phyloP scores from a whole-genome alignment of 352 stramenopile species.

The Phytophthora sp. region DNA sequence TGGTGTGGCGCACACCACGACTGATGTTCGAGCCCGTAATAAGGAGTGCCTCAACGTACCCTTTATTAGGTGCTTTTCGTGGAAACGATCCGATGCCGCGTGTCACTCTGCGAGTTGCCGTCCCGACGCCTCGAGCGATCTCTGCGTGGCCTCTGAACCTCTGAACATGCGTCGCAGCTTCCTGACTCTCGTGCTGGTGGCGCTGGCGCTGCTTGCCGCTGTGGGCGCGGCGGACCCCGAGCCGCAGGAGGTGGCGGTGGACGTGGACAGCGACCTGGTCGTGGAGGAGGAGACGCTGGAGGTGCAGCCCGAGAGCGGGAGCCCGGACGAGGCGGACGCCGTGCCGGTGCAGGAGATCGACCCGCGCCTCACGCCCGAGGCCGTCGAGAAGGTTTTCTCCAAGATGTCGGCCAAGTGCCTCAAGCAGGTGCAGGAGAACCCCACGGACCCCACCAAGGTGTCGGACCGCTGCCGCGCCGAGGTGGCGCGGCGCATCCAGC shows the following conservation, averaged over 20 bases:
- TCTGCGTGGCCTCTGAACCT: neutral
- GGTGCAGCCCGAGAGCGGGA: slow-evolving; percentile 22
- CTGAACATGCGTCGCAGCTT: slow-evolving; percentile 50
- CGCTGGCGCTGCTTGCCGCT: slow-evolving; percentile 45
- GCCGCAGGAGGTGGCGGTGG: slow-evolving; percentile 38
- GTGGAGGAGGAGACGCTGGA: slow-evolving; percentile 56
- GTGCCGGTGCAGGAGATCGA: slow-evolving; percentile 34
- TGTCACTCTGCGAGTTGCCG: slow-evolving; percentile 33
- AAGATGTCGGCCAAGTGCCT: slow-evolving; percentile 80
- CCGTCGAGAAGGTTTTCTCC: slow-evolving; percentile 70
- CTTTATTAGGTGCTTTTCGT: slow-evolving; percentile 3
- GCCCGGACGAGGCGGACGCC: slow-evolving; percentile 10
- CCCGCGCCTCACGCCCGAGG: slow-evolving; percentile 60
- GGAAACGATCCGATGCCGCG: slow-evolving; percentile 12
- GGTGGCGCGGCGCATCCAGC: slow-evolving; percentile 62
- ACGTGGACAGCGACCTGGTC: slow-evolving; percentile 47
- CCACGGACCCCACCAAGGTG: slow-evolving; percentile 60
- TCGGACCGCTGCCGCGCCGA: slow-evolving; percentile 71
- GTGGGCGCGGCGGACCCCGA: slow-evolving; percentile 29
- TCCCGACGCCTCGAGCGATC: neutral
- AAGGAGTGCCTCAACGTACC: neutral
- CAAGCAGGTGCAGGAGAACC: slow-evolving; percentile 76
- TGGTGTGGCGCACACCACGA: slow-evolving; percentile 12
- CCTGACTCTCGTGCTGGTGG: slow-evolving; percentile 53
- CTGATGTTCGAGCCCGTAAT: neutral